Evolutionary conservation across 306 rosid species (phyloP), one percentile per base, ranked within the genome.

Genomic region (Fragaria ananassa): DNA sequence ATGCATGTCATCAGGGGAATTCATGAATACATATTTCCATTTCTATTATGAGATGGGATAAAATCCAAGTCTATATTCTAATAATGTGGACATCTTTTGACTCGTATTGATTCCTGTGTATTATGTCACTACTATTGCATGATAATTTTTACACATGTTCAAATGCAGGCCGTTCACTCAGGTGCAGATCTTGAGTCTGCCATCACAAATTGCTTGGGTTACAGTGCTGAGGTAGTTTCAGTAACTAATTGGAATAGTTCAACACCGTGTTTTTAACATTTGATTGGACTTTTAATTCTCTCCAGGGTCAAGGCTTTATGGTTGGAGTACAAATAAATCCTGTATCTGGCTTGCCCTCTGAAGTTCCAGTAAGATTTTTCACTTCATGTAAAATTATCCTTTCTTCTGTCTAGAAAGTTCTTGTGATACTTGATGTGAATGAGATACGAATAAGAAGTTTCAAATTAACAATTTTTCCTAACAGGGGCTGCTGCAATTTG

Each of bases 251-350:
- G 53, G 53, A 78, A 46, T 68, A 77, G n/a, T 70, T 62, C 35
- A 35, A 71, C 50, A 71, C n/a, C 64, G 47, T 72, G 53, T 69
- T 72, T 68, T 76, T 86, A 18, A 77, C 71, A 60, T 83, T 74
- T 68, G 71, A 79, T 61, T 29, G 49, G n/a, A 51, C 58, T 25
- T 74, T 64, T 60, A 29, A 54, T 71, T 82, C 66, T 84, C 80
- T 83, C 81, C 88, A 95, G 99, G 99, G 99, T 87, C 90, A 92
- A 85, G 99, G 97, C 80, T 95, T 95, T 92, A 95, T 95, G 99
- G 99, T 95, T 41, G 99, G 99, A 53, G 99, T 95, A 87, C 62
- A 92, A 83, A 83, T 95, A 81, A 95, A 92, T 85, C 89, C 99
- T 27, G 85, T 95, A 79, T 54, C 97, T 74, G 99, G 97, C 86